A percentile compares a stretch with the other conserved stretches of the same genome.
These are phyloP conservation scores for Asterophora parasitica DNA, from an alignment of 768 basidiomycete genomes.

Conservation along the genomic window DNA sequence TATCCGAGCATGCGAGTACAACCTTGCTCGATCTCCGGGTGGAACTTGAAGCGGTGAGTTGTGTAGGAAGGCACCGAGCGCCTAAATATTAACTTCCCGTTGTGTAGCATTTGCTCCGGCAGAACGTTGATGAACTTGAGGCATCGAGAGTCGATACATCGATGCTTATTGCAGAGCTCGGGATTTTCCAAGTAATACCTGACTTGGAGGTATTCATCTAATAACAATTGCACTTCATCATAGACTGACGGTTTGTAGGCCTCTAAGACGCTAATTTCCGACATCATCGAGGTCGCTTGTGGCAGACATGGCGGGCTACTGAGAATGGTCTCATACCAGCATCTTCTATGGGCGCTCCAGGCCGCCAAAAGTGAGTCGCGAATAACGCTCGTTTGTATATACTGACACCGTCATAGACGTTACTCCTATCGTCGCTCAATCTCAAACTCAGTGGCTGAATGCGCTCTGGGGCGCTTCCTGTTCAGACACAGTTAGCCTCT, in stretches of 20 bases:
- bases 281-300: slow-evolving; percentile 37
- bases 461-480: slow-evolving; percentile 38
- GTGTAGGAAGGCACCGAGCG: neutral
- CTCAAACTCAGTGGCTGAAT: slow-evolving; percentile 47
- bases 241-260: neutral
- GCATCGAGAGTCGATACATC: slow-evolving; percentile 17
- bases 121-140: slow-evolving; percentile 4
- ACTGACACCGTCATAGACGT: slow-evolving; percentile 21
- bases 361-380: slow-evolving; percentile 34
- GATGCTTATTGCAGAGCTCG: slow-evolving; percentile 30
- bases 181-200: slow-evolving; percentile 22
- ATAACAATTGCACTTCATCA: neutral
- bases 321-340: slow-evolving; percentile 50
- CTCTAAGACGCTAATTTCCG: slow-evolving; percentile 12
- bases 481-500: slow-evolving; percentile 20
- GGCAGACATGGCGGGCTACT: slow-evolving; percentile 27
- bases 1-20: slow-evolving; percentile 16
- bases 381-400: neutral
- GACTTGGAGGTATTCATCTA: slow-evolving; percentile 1
- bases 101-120: slow-evolving; percentile 7
- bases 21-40: slow-evolving; percentile 12
- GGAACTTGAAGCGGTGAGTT: slow-evolving; percentile 22
- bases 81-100: neutral
- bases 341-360: slow-evolving; percentile 48
- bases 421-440: slow-evolving; percentile 26